Evolutionary conservation across 2,329 filamentous ascomycete genomes (phyloP).

Genomic region (Myriosclerotinia scirpicola): DNA sequence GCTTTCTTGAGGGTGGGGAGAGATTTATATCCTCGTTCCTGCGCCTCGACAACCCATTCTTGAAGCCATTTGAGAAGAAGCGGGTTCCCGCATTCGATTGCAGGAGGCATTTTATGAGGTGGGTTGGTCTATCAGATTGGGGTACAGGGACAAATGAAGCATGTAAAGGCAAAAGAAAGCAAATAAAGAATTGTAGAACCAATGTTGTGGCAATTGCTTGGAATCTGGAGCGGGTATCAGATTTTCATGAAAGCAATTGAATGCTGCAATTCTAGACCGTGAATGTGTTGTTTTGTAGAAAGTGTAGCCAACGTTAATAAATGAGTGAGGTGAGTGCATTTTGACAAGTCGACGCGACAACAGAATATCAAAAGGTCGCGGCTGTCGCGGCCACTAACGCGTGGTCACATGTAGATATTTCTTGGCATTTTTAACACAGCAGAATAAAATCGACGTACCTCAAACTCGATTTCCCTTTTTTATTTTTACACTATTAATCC

Average conservation of each 20-base stretch:
- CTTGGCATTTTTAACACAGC: too few species aligned
- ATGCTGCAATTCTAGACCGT: background rate
- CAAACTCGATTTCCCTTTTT: too few species aligned
- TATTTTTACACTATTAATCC: too few species aligned
- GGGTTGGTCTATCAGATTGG: background rate
- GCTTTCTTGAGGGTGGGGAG: slow-evolving; percentile 49
- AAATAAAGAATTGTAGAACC: background rate
- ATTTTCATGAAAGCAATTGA: background rate
- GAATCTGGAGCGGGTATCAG: background rate
- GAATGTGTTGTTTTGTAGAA: background rate
- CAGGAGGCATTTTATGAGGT: slow-evolving; percentile 9
- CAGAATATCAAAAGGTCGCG: background rate
- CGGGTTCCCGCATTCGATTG: slow-evolving; percentile 53
- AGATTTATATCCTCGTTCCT: slow-evolving; percentile 69
- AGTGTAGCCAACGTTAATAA: background rate
- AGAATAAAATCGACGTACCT: too few species aligned
- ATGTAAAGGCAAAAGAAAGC: background rate
- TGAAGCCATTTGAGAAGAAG: slow-evolving; percentile 72
- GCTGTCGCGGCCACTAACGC: background rate
- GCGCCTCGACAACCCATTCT: slow-evolving; percentile 71
- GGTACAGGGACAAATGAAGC: background rate
- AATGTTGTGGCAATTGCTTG: background rate
- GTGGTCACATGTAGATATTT: background rate
- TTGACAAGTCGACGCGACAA: slow-evolving; percentile 13
- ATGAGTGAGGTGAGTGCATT: background rate